Conservation (phyloP, 805 yeast genomes). For the Kregervanrija fluxuum region DNA sequence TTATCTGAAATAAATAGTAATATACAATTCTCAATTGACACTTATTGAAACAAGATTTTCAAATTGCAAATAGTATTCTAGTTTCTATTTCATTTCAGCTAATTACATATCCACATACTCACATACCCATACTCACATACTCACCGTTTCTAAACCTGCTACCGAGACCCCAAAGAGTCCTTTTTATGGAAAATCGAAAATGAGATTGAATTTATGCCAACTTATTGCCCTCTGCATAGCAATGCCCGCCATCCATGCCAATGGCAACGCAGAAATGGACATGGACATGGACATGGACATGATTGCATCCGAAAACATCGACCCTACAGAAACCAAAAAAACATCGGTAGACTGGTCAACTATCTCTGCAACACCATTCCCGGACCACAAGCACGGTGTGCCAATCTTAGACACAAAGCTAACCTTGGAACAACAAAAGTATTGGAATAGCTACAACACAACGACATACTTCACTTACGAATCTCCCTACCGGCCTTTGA, state of each 20-base stretch:
- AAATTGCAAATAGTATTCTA: too few relatives aligned
- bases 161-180: too few relatives aligned
- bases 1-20: too few relatives aligned
- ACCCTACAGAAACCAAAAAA: not conserved
- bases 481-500: constrained; percentile 40
- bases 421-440: constrained; percentile 62
- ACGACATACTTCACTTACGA: constrained; percentile 62
- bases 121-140: too few relatives aligned
- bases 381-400: constrained; percentile 53
- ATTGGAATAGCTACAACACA: constrained; percentile 75
- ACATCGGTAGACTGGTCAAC: constrained; percentile 3
- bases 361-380: constrained; percentile 40
- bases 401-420: constrained; percentile 66
- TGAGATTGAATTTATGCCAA: not conserved
- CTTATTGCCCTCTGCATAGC: not conserved
- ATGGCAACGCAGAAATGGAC: not conserved
- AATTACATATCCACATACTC: too few relatives aligned
- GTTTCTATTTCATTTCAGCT: too few relatives aligned
- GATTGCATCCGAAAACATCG: not conserved
- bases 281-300: constrained; percentile 2
- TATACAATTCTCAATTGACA: too few relatives aligned
- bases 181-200: not conserved
- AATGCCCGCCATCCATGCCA: not conserved
- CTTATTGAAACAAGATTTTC: too few relatives aligned
- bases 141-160: too few relatives aligned